Evolutionary conservation across 2,329 filamentous ascomycete genomes (phyloP), one percentile per base, ranked within the genome.

Genomic region (Lecanicillium sp.): DNA sequence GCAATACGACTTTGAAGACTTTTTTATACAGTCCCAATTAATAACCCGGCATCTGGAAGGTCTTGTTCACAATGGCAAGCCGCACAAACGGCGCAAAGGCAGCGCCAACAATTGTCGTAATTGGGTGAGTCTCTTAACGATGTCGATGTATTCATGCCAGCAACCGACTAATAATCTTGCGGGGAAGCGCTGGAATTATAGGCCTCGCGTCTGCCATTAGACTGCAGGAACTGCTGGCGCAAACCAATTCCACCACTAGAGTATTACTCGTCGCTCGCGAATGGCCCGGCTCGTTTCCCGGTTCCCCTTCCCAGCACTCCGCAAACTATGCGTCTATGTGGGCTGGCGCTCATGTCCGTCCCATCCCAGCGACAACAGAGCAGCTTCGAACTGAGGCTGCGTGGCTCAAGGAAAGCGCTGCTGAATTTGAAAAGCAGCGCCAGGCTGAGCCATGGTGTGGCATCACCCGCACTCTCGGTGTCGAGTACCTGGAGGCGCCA

Each of bases 331-430:
- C 73, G 12, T 77, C 73, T 20, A 71, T 72, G 37, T 77, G 72
- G 72, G 73, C 65, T 27, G 73, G 73, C 10, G 72, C 73, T 3
- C 71, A 77, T 49, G 72, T 74, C 46, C 64, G 72, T 29, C 71
- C 66, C 48, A 66, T 74, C 25, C 66, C 67, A 2, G 56, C 51
- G 2, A 51, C 51, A 6, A 58, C 56, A 5, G 46, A 56, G 2
- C 59, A 61, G 33, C 41, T 60, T 2, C 46, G 36, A 5, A 52
- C 52, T 15, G 58, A 61, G 39, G 59, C 58, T 1, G 33, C 39
- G 1, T 61, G 58, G 58, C 33, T 61, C 2, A 58, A 48, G 39
- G 25, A 41, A 2, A 55, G 58, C 0, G 47, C 52, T 3, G 43
- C 38, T 5, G 52, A 56, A 27, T 47, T 61, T 8, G 34, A 44